Evolutionary conservation across 805 yeast genomes (phyloP).

Genomic region (Tetrapisispora iriomotensis): DNA sequence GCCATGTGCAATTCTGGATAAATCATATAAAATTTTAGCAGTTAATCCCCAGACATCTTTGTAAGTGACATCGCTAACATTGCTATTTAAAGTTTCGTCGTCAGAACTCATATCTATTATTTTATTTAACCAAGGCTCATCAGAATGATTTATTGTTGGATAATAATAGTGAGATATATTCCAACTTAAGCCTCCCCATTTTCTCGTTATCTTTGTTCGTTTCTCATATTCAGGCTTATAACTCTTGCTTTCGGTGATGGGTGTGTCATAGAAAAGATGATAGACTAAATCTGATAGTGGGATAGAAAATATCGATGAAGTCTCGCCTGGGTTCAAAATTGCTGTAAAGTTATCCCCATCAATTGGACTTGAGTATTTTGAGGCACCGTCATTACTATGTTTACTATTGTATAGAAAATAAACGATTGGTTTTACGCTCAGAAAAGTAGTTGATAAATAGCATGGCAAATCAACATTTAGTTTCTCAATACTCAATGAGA

Average conservation of each 20-base stretch:
- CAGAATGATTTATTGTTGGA: slow-evolving; percentile 43
- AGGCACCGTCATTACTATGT: not conserved
- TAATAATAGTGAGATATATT: slow-evolving; percentile 51
- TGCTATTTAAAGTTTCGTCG: slow-evolving; percentile 32
- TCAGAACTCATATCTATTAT: slow-evolving; percentile 52
- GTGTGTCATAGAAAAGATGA: slow-evolving; percentile 5
- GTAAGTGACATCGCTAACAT: not conserved
- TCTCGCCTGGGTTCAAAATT: slow-evolving; percentile 65
- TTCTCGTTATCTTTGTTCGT: slow-evolving; percentile 29
- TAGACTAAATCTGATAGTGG: slow-evolving; percentile 52
- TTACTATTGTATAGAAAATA: slow-evolving; percentile 42
- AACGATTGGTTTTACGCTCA: slow-evolving; percentile 75
- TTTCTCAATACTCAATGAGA: slow-evolving; percentile 51
- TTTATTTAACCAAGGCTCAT: slow-evolving; percentile 54
- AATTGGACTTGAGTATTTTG: slow-evolving; percentile 24
- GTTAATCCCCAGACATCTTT: slow-evolving; percentile 76
- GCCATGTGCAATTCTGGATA: slow-evolving; percentile 45
- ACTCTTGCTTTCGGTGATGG: not conserved
- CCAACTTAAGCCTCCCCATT: slow-evolving; percentile 73
- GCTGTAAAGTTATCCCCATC: slow-evolving; percentile 28
- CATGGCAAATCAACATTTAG: slow-evolving; percentile 55
- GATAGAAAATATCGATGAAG: slow-evolving; percentile 58
- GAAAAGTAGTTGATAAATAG: slow-evolving; percentile 69
- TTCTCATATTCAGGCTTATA: slow-evolving; percentile 27
- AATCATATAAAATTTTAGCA: slow-evolving; percentile 66